Percentiles rank a stretch among this genome's conserved stretches.
Evolutionary conservation across 1,139 yeast species (phyloP).

Genomic region (Sugiyamaella sp.): DNA sequence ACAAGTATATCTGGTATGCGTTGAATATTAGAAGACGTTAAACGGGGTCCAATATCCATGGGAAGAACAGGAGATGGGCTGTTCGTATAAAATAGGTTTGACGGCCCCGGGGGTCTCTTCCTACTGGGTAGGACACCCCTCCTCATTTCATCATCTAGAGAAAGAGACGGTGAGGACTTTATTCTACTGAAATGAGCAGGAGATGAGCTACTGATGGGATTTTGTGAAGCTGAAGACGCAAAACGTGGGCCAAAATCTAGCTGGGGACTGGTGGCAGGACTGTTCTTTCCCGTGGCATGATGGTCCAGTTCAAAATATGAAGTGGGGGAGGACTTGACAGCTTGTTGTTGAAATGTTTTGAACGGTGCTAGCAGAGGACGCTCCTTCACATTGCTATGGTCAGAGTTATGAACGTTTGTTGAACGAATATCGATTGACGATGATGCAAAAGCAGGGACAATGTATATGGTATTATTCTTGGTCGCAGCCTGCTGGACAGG

Average conservation of each 20-base stretch:
- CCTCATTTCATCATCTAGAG: constrained; percentile 13
- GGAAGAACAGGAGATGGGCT: neutral
- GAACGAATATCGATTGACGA: constrained; percentile 15
- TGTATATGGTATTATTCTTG: neutral
- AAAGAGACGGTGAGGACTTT: constrained; percentile 11
- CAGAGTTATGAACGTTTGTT: neutral
- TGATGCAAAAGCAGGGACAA: constrained; percentile 10
- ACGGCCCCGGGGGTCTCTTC: constrained; percentile 7
- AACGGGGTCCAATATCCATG: neutral
- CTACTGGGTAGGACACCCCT: constrained; percentile 8
- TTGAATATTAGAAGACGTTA: neutral
- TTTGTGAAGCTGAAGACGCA: neutral
- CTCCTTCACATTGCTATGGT: constrained; percentile 16
- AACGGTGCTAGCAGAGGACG: constrained; percentile 23
- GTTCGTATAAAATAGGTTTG: constrained; percentile 1
- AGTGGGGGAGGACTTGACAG: neutral
- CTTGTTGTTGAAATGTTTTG: constrained; percentile 15
- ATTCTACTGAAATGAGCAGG: constrained; percentile 10
- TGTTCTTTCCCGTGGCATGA: neutral
- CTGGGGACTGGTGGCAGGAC: constrained; percentile 5
- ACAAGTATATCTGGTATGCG: constrained; percentile 9
- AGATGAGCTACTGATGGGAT: neutral
- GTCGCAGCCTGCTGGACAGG: constrained; percentile 1
- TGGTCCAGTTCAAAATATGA: constrained; percentile 19
- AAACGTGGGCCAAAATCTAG: constrained; percentile 3